Conservation (phyloP, 768 basidiomycete species). For the Auriscalpium microsporum region DNA sequence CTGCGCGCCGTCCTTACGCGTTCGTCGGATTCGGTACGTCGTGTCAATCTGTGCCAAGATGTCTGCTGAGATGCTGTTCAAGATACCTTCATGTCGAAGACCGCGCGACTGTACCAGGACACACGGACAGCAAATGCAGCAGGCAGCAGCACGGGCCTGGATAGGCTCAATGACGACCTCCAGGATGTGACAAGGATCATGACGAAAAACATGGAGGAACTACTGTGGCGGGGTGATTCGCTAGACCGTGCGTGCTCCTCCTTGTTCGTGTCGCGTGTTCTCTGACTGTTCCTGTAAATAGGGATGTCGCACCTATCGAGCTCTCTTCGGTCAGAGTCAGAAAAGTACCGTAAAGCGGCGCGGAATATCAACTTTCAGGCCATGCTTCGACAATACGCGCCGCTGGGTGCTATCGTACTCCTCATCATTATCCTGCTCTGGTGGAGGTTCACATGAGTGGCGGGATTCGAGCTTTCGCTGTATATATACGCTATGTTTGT, state of each 20-base stretch:
- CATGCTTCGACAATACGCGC: constrained; percentile 93
- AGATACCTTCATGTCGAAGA: constrained; percentile 99
- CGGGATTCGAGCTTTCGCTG: not conserved
- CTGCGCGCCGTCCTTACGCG: constrained; percentile 92
- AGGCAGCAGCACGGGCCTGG: constrained; percentile 50
- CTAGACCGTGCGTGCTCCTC: constrained; percentile 65
- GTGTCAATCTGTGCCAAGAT: not conserved
- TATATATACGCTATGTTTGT: constrained; percentile 3
- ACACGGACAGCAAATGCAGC: constrained; percentile 76
- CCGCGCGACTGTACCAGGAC: constrained; percentile 90
- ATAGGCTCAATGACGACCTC: constrained; percentile 89
- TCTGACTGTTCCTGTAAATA: constrained; percentile 21
- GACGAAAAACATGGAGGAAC: constrained; percentile 99
- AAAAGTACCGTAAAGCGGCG: constrained; percentile 95
- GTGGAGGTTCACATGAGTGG: constrained; percentile 61
- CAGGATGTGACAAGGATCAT: constrained; percentile 98
- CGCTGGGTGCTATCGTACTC: constrained; percentile 73
- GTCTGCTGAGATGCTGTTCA: constrained; percentile 3
- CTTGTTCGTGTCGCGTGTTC: not conserved
- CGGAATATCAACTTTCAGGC: constrained; percentile 91
- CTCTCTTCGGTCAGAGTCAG: constrained; percentile 89
- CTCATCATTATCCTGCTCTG: constrained; percentile 70
- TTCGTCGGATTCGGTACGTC: constrained; percentile 93
- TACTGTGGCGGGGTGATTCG: constrained; percentile 96
- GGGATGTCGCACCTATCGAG: constrained; percentile 97